Evolutionary conservation across 78 protist genomes (phyloP).

Genomic region (Dictyostelium capitatum): DNA sequence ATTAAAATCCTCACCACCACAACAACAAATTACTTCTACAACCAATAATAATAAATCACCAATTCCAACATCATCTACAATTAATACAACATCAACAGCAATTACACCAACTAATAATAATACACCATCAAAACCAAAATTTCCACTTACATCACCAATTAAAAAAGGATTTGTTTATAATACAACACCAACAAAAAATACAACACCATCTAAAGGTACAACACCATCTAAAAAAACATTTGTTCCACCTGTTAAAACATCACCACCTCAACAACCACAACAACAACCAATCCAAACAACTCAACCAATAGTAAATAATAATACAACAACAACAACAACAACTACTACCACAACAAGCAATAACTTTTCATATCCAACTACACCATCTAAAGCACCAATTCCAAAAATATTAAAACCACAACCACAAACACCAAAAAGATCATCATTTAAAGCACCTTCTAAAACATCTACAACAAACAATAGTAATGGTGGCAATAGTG

Average conservation of each 20-base stretch:
- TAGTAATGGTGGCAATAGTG: not conserved
- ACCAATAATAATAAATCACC: constrained; percentile 2
- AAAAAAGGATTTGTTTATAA: constrained; percentile 12
- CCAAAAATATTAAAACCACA: constrained; percentile 15
- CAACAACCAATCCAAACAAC: not conserved
- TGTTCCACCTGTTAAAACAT: not conserved
- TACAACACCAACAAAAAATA: no score
- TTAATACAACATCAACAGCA: not conserved
- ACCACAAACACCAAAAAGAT: constrained; percentile 28
- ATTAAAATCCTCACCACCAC: not conserved
- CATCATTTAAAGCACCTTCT: constrained; percentile 5
- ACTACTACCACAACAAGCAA: not conserved
- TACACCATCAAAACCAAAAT: not conserved
- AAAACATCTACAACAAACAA: not conserved
- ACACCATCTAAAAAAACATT: constrained; percentile 8
- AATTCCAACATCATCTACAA: constrained; percentile 18
- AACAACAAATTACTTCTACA: not conserved
- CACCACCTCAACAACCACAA: not conserved
- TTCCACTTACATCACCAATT: not conserved
- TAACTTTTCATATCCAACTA: not conserved
- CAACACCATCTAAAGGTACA: not conserved
- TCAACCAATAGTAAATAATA: not conserved
- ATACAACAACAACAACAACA: not conserved
- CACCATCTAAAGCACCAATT: constrained; percentile 9
- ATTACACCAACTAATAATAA: not conserved